phyloP scores from a whole-genome alignment of 352 stramenopile genomes.

The Pythium oligandrum region DNA sequence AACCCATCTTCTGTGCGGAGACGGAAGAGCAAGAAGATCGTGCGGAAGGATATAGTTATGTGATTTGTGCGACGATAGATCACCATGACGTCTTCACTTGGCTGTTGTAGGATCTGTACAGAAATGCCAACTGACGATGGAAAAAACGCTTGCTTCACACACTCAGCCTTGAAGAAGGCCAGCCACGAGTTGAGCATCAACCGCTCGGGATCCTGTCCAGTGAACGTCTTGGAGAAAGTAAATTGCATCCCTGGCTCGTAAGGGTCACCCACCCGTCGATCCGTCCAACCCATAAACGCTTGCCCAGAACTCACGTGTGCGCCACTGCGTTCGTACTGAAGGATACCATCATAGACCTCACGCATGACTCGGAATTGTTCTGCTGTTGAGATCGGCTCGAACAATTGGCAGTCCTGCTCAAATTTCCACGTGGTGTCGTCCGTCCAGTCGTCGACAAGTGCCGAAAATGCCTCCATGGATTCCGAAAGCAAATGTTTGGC shows the following conservation, averaged over 20 bases:
- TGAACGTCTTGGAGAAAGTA: conserved; percentile 50
- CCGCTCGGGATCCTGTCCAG: conserved; percentile 21
- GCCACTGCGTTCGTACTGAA: conserved; percentile 34
- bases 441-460: conserved; percentile 26
- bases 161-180: conserved; percentile 34
- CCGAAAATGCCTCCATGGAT: conserved; percentile 23
- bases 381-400: conserved; percentile 43
- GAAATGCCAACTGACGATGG: conserved; percentile 33
- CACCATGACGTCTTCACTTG: conserved; percentile 46
- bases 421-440: conserved; percentile 19
- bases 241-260: conserved; percentile 48
- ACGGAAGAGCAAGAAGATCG: conserved; percentile 64
- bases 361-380: conserved; percentile 50
- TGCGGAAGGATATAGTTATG: conserved; percentile 42
- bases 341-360: conserved; percentile 48
- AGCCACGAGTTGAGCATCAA: conserved; percentile 47
- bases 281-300: conserved; percentile 53
- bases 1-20: conserved; percentile 48
- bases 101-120: conserved; percentile 38
- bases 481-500: conserved; percentile 46
- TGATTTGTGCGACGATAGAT: conserved; percentile 58
- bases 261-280: conserved; percentile 39
- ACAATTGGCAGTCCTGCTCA: conserved; percentile 47
- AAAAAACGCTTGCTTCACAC: conserved; percentile 52
- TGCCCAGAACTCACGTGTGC: conserved; percentile 40